Conservation (phyloP, 2,329 filamentous ascomycete species). For the Fusarium liriodendri region DNA sequence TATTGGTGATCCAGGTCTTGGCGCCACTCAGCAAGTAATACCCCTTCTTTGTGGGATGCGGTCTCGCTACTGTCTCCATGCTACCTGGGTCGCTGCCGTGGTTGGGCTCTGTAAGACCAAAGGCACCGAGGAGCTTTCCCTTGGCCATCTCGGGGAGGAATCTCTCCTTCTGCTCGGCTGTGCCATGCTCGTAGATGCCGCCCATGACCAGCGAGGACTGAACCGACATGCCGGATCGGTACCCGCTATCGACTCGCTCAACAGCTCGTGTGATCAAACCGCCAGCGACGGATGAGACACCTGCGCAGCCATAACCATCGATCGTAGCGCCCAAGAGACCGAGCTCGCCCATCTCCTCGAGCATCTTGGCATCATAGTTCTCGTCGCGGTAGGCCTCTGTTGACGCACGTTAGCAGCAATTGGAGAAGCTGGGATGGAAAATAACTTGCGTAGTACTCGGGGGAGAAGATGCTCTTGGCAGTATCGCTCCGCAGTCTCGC, state of each 20-base stretch:
- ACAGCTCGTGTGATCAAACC: slow-evolving; percentile 91
- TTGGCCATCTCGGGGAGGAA: slow-evolving; percentile 85
- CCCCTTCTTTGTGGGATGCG: slow-evolving; percentile 85
- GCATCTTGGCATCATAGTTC: slow-evolving; percentile 84
- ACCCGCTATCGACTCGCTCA: slow-evolving; percentile 90
- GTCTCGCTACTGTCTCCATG: slow-evolving; percentile 89
- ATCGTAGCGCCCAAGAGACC: slow-evolving; percentile 90
- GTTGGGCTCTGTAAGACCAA: slow-evolving; percentile 92
- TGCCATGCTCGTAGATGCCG: slow-evolving; percentile 87
- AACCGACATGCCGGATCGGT: slow-evolving; percentile 92
- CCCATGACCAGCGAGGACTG: slow-evolving; percentile 96
- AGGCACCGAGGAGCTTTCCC: slow-evolving; percentile 85
- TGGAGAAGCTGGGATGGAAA: neutral
- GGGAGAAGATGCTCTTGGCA: slow-evolving; percentile 91
- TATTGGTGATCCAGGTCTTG: slow-evolving; percentile 98
- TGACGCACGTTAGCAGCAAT: slow-evolving; percentile 13
- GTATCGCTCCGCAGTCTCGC: slow-evolving; percentile 91
- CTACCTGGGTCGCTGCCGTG: slow-evolving; percentile 92
- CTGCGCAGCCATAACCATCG: slow-evolving; percentile 88
- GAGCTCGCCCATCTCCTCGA: slow-evolving; percentile 92
- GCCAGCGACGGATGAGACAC: slow-evolving; percentile 87
- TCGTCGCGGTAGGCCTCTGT: slow-evolving; percentile 87
- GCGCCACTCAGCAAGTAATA: slow-evolving; percentile 82
- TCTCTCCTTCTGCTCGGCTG: slow-evolving; percentile 87
- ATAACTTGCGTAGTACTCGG: slow-evolving; percentile 78